These are phyloP conservation scores for Gaertneriomyces semiglobifer DNA, from an alignment of 192 early-diverging fungal genomes.

Conservation along the genomic window DNA sequence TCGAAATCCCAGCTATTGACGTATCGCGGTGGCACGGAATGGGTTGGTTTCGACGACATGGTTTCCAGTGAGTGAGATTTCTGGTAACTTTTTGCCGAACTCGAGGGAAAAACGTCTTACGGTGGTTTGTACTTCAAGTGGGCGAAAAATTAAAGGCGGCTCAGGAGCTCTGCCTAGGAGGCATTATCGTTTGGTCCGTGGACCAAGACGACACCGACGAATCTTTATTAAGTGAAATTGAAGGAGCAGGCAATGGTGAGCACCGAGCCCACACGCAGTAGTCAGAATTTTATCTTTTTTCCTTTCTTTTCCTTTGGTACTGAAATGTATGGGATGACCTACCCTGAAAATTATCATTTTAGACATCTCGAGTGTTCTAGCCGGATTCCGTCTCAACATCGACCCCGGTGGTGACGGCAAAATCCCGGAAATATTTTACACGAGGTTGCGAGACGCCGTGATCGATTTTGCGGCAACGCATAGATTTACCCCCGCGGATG, in stretches of 20 bases:
- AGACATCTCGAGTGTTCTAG: background rate
- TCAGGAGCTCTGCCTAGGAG: too few relatives aligned
- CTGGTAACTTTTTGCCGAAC: too few relatives aligned
- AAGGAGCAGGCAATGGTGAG: too few relatives aligned
- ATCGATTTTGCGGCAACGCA: background rate
- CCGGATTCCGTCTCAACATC: background rate
- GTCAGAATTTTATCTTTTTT: too few relatives aligned
- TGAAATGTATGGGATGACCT: too few relatives aligned
- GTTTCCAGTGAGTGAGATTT: background rate
- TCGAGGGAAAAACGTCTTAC: too few relatives aligned
- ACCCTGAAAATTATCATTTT: too few relatives aligned
- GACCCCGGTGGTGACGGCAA: background rate
- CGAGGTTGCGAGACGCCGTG: background rate
- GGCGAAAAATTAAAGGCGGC: too few relatives aligned
- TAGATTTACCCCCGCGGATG: background rate
- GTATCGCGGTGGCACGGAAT: slow-evolving; percentile 3
- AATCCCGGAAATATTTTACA: background rate
- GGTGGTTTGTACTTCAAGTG: too few relatives aligned
- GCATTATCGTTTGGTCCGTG: background rate
- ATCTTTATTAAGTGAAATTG: background rate
- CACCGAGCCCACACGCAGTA: too few relatives aligned
- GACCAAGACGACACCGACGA: background rate
- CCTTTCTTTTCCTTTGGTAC: too few relatives aligned
- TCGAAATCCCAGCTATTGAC: too few relatives aligned
- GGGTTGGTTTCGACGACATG: slow-evolving; percentile 3